phyloP scores from a whole-genome alignment of 2,329 filamentous ascomycete genomes.

The Colletotrichum sp. region DNA sequence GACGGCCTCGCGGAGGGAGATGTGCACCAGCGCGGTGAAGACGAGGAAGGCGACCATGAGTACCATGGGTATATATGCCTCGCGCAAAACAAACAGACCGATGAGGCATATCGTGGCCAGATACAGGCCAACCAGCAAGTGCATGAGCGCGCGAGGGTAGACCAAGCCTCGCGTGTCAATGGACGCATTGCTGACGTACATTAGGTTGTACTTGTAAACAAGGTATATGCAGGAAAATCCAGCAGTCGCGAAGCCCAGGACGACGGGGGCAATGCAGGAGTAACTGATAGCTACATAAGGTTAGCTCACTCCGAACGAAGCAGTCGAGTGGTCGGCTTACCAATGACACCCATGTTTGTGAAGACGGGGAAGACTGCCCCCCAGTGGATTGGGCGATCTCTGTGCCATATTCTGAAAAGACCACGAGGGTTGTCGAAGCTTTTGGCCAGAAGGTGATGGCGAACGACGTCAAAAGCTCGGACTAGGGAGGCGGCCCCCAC shows the following conservation, averaged over 20 bases:
- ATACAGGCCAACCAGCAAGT: slow-evolving; percentile 85
- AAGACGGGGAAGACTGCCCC: slow-evolving; percentile 83
- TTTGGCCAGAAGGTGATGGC: slow-evolving; percentile 66
- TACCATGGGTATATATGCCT: slow-evolving; percentile 71
- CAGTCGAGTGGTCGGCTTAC: slow-evolving; percentile 47
- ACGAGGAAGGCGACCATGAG: slow-evolving; percentile 79
- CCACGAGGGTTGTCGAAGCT: slow-evolving; percentile 80
- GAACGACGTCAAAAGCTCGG: slow-evolving; percentile 69
- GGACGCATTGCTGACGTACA: slow-evolving; percentile 82
- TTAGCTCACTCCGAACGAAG: neutral
- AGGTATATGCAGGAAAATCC: slow-evolving; percentile 84
- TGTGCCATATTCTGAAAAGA: slow-evolving; percentile 80
- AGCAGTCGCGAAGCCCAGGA: slow-evolving; percentile 80
- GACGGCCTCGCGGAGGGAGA: slow-evolving; percentile 75
- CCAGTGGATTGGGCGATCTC: slow-evolving; percentile 77
- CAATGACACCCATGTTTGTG: slow-evolving; percentile 81
- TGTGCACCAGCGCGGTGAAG: slow-evolving; percentile 78
- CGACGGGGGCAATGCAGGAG: slow-evolving; percentile 83
- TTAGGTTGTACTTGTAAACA: slow-evolving; percentile 87
- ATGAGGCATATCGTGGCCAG: slow-evolving; percentile 83
- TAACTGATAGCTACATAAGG: slow-evolving; percentile 73
- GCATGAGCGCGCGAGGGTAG: slow-evolving; percentile 87
- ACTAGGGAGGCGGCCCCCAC: slow-evolving; percentile 78
- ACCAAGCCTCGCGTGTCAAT: slow-evolving; percentile 89
- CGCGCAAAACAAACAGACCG: slow-evolving; percentile 78